phyloP scores from a whole-genome alignment of 139 green algal genomes.

The Picochlorum sp. region DNA sequence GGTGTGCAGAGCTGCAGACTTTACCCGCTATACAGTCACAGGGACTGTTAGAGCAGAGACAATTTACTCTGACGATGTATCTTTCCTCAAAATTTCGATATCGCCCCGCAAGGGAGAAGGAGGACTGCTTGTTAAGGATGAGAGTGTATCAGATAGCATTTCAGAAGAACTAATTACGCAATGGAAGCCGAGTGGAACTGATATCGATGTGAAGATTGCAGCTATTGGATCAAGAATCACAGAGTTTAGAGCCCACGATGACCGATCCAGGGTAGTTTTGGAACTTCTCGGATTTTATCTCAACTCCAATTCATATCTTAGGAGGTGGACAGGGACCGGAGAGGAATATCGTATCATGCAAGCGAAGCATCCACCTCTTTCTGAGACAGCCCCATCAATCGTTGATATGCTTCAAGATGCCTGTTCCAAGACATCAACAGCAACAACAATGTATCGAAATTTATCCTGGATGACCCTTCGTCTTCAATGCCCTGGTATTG shows the following conservation, averaged over 20 bases:
- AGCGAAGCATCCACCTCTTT: background rate
- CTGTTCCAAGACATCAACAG: background rate
- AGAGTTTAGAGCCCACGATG: background rate
- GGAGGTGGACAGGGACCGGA: background rate
- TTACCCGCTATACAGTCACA: constrained; percentile 28
- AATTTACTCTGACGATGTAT: background rate
- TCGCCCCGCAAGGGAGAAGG: constrained; percentile 9
- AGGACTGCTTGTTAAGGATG: constrained; percentile 13
- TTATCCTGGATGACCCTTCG: constrained; percentile 2
- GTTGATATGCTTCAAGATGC: constrained; percentile 20
- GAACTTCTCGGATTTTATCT: background rate
- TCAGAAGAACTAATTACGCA: background rate
- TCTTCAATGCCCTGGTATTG: constrained; percentile 25
- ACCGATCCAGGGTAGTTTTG: background rate
- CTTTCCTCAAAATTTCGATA: background rate
- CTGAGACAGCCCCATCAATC: constrained; percentile 1
- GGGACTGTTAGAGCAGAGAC: constrained; percentile 14
- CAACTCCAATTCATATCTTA: background rate
- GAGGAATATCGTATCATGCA: background rate
- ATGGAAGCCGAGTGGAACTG: constrained; percentile 21
- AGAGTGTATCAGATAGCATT: background rate
- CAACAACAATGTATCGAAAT: constrained; percentile 9
- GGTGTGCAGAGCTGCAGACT: constrained; percentile 30
- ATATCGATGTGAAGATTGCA: constrained; percentile 17
- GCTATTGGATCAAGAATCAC: constrained; percentile 6